phyloP scores from a whole-genome alignment of 192 early-diverging fungal genomes.

The Coemansia sp. region DNA sequence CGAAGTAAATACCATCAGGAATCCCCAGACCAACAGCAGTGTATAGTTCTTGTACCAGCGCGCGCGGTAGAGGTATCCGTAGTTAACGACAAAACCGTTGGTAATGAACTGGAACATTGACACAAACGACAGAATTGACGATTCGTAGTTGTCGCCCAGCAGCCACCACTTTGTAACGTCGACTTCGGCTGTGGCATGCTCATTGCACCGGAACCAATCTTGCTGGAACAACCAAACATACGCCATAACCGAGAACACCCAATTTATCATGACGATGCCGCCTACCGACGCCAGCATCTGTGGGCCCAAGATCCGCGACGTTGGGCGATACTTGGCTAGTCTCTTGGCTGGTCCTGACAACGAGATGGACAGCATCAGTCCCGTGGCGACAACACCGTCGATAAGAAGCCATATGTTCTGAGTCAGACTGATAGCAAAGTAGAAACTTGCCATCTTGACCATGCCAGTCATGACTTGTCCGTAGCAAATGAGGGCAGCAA shows the following conservation, averaged over 20 bases:
- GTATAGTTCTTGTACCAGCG: slow-evolving; percentile 60
- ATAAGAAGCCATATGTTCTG: slow-evolving; percentile 68
- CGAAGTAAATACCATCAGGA: slow-evolving; percentile 55
- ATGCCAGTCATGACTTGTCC: slow-evolving; percentile 63
- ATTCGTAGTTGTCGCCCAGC: slow-evolving; percentile 73
- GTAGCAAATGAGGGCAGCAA: slow-evolving; percentile 65
- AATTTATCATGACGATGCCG: slow-evolving; percentile 65
- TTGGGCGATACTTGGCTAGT: slow-evolving; percentile 60
- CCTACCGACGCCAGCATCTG: slow-evolving; percentile 63
- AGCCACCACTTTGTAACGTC: slow-evolving; percentile 75
- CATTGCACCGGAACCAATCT: slow-evolving; percentile 65
- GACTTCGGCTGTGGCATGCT: slow-evolving; percentile 60
- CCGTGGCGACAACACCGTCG: slow-evolving; percentile 63
- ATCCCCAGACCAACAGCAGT: slow-evolving; percentile 55
- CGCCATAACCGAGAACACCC: slow-evolving; percentile 57
- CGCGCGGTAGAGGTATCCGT: slow-evolving; percentile 62
- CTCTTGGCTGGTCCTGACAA: slow-evolving; percentile 55
- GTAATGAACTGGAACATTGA: slow-evolving; percentile 67
- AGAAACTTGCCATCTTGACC: slow-evolving; percentile 62
- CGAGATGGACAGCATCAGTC: slow-evolving; percentile 60
- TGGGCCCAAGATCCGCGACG: slow-evolving; percentile 66
- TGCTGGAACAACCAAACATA: slow-evolving; percentile 58
- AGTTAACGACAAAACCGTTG: slow-evolving; percentile 65
- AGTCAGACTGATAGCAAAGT: slow-evolving; percentile 61
- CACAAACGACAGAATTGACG: slow-evolving; percentile 57